phyloP scores from a whole-genome alignment of 176 grass and related monocot genomes.

The Eragrostis curvula region DNA sequence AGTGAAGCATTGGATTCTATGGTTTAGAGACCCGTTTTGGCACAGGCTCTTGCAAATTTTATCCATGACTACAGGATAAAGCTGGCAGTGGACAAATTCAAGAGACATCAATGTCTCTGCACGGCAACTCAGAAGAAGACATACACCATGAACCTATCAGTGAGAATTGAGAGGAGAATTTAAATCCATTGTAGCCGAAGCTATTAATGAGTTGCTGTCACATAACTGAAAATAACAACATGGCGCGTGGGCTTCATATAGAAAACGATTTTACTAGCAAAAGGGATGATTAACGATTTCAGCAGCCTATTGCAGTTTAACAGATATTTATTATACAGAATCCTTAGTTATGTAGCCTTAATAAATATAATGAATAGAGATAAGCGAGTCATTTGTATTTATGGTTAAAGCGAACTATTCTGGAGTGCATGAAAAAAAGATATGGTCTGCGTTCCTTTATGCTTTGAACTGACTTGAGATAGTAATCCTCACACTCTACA shows the following conservation, averaged over 20 bases:
- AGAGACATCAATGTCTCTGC: constrained; percentile 55
- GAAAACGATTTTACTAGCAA: background rate
- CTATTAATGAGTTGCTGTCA: background rate
- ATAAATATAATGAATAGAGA: background rate
- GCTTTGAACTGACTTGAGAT: constrained; percentile 35
- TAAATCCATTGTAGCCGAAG: background rate
- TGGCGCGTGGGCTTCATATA: background rate
- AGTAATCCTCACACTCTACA: constrained; percentile 1
- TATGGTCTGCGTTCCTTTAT: background rate
- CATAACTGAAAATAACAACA: constrained; percentile 12
- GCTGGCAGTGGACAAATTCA: constrained; percentile 60
- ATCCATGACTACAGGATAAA: constrained; percentile 57
- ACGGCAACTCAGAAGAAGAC: constrained; percentile 57
- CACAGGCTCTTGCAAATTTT: constrained; percentile 50
- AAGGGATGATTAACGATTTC: constrained; percentile 1
- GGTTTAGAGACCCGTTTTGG: constrained; percentile 35
- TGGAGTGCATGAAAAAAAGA: background rate
- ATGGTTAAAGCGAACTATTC: constrained; percentile 5
- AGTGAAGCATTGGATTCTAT: constrained; percentile 44
- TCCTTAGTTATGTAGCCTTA: background rate
- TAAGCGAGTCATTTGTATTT: background rate
- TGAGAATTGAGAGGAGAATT: constrained; percentile 37
- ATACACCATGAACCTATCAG: constrained; percentile 50
- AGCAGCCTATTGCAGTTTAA: background rate
- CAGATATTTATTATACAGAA: background rate